Conservation (phyloP, 495 filamentous ascomycete species). For the Podospora sp. region DNA sequence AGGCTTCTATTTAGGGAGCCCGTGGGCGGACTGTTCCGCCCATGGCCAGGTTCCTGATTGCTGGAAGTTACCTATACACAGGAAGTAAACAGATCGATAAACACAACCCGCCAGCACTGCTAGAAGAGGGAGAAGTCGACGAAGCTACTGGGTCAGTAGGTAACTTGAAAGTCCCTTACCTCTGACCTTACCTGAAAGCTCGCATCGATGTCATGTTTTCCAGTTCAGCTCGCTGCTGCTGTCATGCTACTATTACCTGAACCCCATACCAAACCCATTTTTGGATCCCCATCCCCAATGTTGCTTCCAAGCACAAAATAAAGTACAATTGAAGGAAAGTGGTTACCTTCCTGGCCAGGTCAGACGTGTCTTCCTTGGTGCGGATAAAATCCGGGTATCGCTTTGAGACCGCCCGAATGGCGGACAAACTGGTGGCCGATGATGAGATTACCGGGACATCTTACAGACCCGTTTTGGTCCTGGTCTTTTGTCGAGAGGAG, state of each 20-base stretch:
- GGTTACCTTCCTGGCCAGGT: slow-evolving; percentile 27
- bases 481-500: not conserved
- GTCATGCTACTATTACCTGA: slow-evolving; percentile 10
- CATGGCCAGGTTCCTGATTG: not conserved
- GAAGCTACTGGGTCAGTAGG: slow-evolving; percentile 39
- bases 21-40: not conserved
- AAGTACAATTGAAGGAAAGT: slow-evolving; percentile 22
- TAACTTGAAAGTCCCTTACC: slow-evolving; percentile 57
- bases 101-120: not conserved
- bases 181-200: slow-evolving; percentile 65
- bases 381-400: not conserved
- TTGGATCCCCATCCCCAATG: not conserved
- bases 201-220: slow-evolving; percentile 16
- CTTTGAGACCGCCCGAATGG: not conserved
- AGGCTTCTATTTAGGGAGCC: not conserved
- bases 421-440: not conserved
- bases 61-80: not conserved
- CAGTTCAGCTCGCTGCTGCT: slow-evolving; percentile 4
- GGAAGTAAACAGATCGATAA: not conserved
- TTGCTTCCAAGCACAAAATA: slow-evolving; percentile 20
- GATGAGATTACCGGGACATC: not conserved
- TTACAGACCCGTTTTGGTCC: not conserved
- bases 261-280: not conserved
- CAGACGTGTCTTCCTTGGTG: not conserved
- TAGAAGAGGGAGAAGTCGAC: not conserved